Base-by-base conservation (phyloP, 345 rosid genomes). In the Geranium brycei region DNA sequence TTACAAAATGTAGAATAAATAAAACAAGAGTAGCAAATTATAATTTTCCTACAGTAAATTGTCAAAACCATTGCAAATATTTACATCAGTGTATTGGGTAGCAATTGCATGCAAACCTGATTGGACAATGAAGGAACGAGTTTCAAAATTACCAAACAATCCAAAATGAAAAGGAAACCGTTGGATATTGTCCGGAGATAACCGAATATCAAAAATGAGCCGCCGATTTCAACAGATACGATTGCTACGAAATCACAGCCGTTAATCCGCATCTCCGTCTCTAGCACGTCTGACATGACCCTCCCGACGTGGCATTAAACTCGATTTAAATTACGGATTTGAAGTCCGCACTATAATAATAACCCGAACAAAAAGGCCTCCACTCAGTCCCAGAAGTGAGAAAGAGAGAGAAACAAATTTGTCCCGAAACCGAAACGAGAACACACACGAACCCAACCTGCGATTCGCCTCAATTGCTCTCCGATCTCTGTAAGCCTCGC, bases 301-400 rank as follows among this genome's bases (percentile, higher is more conserved):
- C 59, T 28, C 70, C 75, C 63, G 32, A 82, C 79, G 79, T 83
- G 91, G 83, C 82, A 78, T 60, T 87, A 72, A 80, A 82, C 70
- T 58, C 76, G 76, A 71, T 81, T 85, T 87, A 68, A 87, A 85
- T 74, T 80, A 88, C 80, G 84, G 71, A 65, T 79, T 83, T 84
- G 80, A 76, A 76, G 82, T 91, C 89, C 93, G 87, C 12, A 1
- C 53, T 47, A 47, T 57, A 31, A 69, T 40, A 62, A 40, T 31
- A 3, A 4, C 11, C 2, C 5, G 1, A 19, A 4, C 59, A 32
- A 17, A 35, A 16, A 61, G 53, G 62, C 61, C 11, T 47, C 53
- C 53, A 38, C 15, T 47, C 53, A 47, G 13, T 47, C 14, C 53
- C 53, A 4, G 51, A 5, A 63, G 4, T 16, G 10, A 57, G 14